phyloP scores from a whole-genome alignment of 371 early-diverging fungal genomes.

The Actinomortierella ambigua region DNA sequence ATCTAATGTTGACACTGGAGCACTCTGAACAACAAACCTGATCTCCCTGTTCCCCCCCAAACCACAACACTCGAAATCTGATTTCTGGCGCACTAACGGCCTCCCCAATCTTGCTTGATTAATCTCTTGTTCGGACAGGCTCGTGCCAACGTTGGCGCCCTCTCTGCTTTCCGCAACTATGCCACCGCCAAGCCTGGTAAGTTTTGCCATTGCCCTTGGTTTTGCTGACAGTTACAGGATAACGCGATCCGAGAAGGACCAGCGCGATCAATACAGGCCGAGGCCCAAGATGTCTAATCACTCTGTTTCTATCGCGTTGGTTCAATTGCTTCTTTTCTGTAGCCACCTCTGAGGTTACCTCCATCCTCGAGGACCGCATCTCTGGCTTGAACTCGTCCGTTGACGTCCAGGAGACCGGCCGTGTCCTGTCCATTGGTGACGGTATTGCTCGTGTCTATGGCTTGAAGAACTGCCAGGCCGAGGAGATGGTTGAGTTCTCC shows the following conservation, averaged over 20 bases:
- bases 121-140: constrained; percentile 22
- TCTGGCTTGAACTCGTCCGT: constrained; percentile 75
- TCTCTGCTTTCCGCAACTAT: constrained; percentile 57
- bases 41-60: no score
- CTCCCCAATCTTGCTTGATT: background rate
- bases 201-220: background rate
- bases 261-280: no score
- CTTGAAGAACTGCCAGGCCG: constrained; percentile 96
- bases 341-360: constrained; percentile 85
- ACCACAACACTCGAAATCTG: background rate
- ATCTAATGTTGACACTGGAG: no score
- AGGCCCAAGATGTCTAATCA: no score
- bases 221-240: background rate
- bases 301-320: no score
- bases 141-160: constrained; percentile 66
- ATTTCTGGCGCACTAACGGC: background rate
- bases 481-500: constrained; percentile 99
- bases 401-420: constrained; percentile 95
- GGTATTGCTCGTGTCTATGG: constrained; percentile 99
- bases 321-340: no score
- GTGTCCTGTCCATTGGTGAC: constrained; percentile 97
- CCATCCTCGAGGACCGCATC: constrained; percentile 92
- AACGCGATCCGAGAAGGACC: no score
- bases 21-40: no score
- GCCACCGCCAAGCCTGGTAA: constrained; percentile 63